phyloP scores from a whole-genome alignment of 2,329 filamentous ascomycete genomes.

The Orbilia ellipsospora region DNA sequence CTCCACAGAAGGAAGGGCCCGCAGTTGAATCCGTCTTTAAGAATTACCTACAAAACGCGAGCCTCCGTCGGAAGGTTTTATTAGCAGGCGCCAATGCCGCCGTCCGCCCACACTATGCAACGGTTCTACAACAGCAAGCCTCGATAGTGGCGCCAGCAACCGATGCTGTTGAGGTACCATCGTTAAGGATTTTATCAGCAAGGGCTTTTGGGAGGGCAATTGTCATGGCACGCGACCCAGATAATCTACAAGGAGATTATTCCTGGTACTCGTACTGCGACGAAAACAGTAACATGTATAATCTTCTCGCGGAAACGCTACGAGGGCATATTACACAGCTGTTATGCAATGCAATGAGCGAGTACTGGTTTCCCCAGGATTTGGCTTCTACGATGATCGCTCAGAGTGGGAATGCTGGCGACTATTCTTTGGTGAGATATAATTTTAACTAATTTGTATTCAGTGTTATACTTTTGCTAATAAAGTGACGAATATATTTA shows the following conservation, averaged over 20 bases:
- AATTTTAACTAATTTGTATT: background rate
- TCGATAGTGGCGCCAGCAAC: constrained; percentile 30
- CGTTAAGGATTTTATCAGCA: constrained; percentile 31
- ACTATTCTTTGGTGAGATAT: constrained; percentile 19
- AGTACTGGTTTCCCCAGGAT: constrained; percentile 52
- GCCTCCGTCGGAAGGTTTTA: constrained; percentile 25
- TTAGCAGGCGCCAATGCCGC: constrained; percentile 24
- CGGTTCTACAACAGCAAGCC: constrained; percentile 38
- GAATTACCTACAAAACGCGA: constrained; percentile 47
- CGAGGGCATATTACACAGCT: constrained; percentile 47
- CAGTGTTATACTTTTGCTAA: background rate
- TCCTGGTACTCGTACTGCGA: constrained; percentile 51
- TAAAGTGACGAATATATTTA: constrained; percentile 1
- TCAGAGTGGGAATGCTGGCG: constrained; percentile 42
- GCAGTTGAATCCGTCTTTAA: constrained; percentile 22
- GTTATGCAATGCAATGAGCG: constrained; percentile 34
- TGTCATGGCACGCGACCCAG: constrained; percentile 34
- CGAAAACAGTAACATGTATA: constrained; percentile 41
- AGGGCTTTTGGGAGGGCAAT: constrained; percentile 45
- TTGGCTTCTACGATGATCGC: constrained; percentile 41
- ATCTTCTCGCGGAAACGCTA: constrained; percentile 42
- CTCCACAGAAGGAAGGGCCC: constrained; percentile 4
- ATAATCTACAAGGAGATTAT: constrained; percentile 39
- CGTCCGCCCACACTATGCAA: constrained; percentile 36
- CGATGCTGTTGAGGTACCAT: constrained; percentile 12